Evolutionary conservation across 495 filamentous ascomycete genomes (phyloP).

Genomic region (Aspergillus biplanus): DNA sequence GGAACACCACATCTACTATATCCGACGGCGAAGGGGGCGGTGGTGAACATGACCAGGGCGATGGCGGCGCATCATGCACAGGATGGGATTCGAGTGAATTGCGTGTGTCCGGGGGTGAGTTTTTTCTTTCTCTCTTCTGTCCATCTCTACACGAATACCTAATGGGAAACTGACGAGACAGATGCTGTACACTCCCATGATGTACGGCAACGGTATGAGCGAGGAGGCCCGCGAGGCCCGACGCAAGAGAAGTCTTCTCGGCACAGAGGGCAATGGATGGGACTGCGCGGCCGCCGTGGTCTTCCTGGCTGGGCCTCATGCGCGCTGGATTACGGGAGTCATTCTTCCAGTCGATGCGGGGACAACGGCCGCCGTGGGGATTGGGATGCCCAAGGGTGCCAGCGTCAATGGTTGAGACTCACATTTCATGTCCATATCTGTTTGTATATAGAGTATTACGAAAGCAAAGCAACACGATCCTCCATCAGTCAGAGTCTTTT

Average conservation of each 20-base stretch:
- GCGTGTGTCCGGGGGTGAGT: slow-evolving; percentile 56
- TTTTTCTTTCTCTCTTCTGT: background rate
- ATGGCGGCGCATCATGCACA: slow-evolving; percentile 61
- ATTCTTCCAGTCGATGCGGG: slow-evolving; percentile 55
- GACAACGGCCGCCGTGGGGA: slow-evolving; percentile 42
- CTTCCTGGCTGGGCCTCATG: slow-evolving; percentile 51
- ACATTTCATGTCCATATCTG: background rate
- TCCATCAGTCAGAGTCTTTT: too few relatives aligned
- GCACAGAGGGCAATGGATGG: slow-evolving; percentile 59
- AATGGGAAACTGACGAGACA: background rate
- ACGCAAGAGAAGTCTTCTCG: slow-evolving; percentile 52
- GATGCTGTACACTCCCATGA: slow-evolving; percentile 66
- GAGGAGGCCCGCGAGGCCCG: slow-evolving; percentile 50
- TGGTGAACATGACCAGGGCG: slow-evolving; percentile 61
- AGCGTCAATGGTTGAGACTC: slow-evolving; percentile 15
- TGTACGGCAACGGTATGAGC: slow-evolving; percentile 56
- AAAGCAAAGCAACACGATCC: too few relatives aligned
- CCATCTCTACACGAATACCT: background rate
- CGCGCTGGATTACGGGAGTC: slow-evolving; percentile 54
- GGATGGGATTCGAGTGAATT: slow-evolving; percentile 60
- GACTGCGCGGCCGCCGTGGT: slow-evolving; percentile 43
- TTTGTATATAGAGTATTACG: background rate
- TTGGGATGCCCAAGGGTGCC: slow-evolving; percentile 18
- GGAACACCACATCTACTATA: slow-evolving; percentile 63
- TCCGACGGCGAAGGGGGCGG: slow-evolving; percentile 63